These are phyloP conservation scores for Nakaseomyces uthaithaninus DNA, from an alignment of 1,139 yeast species.

Conservation along the genomic window DNA sequence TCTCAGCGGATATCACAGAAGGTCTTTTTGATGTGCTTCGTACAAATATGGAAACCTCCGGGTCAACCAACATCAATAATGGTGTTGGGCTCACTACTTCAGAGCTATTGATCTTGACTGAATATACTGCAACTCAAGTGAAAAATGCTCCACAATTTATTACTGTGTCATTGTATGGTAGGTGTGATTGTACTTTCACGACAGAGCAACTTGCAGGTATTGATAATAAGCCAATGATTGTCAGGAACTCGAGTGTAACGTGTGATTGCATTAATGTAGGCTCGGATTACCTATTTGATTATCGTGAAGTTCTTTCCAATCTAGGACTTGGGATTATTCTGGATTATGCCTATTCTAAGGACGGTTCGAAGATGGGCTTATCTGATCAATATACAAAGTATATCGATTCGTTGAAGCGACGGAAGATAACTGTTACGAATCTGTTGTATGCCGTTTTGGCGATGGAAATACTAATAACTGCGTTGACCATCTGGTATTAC, in stretches of 20 bases:
- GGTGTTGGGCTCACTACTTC: slow-evolving; percentile 31
- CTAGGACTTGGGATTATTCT: slow-evolving; percentile 27
- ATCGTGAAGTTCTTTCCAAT: slow-evolving; percentile 21
- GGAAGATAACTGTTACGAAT: slow-evolving; percentile 17
- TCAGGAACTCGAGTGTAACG: slow-evolving; percentile 13
- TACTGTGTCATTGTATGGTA: slow-evolving; percentile 23
- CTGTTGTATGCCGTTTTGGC: slow-evolving; percentile 17
- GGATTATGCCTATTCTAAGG: slow-evolving; percentile 24
- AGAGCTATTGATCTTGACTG: slow-evolving; percentile 25
- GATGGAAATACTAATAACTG: slow-evolving; percentile 13
- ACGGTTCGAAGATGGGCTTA: slow-evolving; percentile 6
- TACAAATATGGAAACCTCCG: slow-evolving; percentile 20
- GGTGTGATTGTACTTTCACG: slow-evolving; percentile 19
- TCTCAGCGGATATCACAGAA: slow-evolving; percentile 20
- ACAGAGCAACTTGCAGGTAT: slow-evolving; percentile 8
- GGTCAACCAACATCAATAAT: slow-evolving; percentile 22
- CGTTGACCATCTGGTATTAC: slow-evolving; percentile 24
- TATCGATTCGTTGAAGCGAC: slow-evolving; percentile 10
- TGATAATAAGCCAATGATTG: not conserved
- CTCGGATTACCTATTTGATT: slow-evolving; percentile 23
- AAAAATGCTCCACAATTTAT: slow-evolving; percentile 24
- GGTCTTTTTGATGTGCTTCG: slow-evolving; percentile 25
- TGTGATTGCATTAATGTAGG: slow-evolving; percentile 17
- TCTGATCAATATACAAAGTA: slow-evolving; percentile 14
- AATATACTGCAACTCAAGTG: slow-evolving; percentile 24